A percentile compares a stretch with the other conserved stretches of the same genome.
Conservation (phyloP, 371 early-diverging fungal genomes). For the Nematocida sp. region DNA sequence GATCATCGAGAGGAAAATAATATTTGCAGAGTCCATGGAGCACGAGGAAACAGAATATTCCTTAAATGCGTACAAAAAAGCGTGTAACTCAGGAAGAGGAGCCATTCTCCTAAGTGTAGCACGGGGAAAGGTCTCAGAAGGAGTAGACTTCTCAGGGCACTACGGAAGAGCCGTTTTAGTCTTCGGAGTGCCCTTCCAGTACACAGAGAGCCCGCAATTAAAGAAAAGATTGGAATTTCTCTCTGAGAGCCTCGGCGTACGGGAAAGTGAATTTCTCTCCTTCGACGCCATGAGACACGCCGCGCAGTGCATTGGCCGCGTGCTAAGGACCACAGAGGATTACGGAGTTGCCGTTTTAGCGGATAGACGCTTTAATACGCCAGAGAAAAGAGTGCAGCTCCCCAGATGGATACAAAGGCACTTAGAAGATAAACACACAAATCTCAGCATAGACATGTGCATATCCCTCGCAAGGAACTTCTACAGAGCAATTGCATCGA, state of each 20-base stretch:
- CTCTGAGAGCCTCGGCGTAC: slow-evolving; percentile 79
- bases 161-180: slow-evolving; percentile 89
- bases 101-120: slow-evolving; percentile 96
- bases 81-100: slow-evolving; percentile 95
- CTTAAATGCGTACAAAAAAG: slow-evolving; percentile 83
- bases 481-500: slow-evolving; percentile 78
- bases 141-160: slow-evolving; percentile 97
- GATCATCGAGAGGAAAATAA: slow-evolving; percentile 86
- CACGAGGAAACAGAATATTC: slow-evolving; percentile 92
- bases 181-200: slow-evolving; percentile 90
- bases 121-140: slow-evolving; percentile 96
- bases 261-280: slow-evolving; percentile 93
- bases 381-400: slow-evolving; percentile 86
- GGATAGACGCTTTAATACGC: slow-evolving; percentile 86
- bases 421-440: slow-evolving; percentile 79
- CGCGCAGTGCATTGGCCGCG: slow-evolving; percentile 92
- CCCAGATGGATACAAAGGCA: slow-evolving; percentile 92
- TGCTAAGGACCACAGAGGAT: slow-evolving; percentile 90
- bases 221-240: slow-evolving; percentile 87
- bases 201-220: slow-evolving; percentile 83
- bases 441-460: slow-evolving; percentile 94
- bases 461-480: slow-evolving; percentile 84
- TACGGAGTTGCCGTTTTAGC: slow-evolving; percentile 99
- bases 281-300: slow-evolving; percentile 99
- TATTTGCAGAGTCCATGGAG: slow-evolving; percentile 97